Conservation (phyloP, 2,329 filamentous ascomycete genomes). For the Trichophyton schoenleinii region DNA sequence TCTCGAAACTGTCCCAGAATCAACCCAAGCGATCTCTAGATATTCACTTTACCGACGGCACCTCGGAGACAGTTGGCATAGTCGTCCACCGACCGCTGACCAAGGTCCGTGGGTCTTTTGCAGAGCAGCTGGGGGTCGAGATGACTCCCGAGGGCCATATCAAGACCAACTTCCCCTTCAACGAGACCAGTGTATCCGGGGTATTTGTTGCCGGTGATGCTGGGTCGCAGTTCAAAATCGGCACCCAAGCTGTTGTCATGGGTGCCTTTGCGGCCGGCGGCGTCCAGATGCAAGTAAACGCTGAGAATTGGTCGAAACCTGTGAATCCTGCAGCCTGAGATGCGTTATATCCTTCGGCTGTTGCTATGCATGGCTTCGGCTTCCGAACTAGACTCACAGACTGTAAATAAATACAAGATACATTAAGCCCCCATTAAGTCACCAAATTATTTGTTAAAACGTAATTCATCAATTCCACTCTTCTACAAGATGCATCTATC, state of each 20-base stretch:
- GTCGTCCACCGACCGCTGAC: background rate
- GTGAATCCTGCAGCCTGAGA: background rate
- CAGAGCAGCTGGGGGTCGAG: background rate
- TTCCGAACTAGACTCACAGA: background rate
- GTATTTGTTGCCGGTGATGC: background rate
- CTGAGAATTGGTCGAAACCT: background rate
- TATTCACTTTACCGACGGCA: background rate
- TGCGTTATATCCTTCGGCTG: background rate
- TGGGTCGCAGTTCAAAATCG: background rate
- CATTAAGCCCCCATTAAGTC: background rate
- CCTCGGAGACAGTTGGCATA: background rate
- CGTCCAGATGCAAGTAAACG: background rate
- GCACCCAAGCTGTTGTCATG: background rate
- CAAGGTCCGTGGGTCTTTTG: background rate
- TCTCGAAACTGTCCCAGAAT: background rate
- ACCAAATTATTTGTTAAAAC: background rate
- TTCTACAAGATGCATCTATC: background rate
- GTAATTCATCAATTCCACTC: background rate
- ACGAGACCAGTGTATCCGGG: background rate
- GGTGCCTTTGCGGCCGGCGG: background rate
- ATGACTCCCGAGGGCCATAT: background rate
- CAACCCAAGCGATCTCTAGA: background rate
- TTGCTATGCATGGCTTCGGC: background rate
- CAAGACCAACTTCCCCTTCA: background rate
- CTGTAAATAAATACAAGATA: background rate